Evolutionary conservation across 2,329 filamentous ascomycete genomes (phyloP), one percentile per base, ranked within the genome.

Genomic region (Aspergillus brasiliensis): DNA sequence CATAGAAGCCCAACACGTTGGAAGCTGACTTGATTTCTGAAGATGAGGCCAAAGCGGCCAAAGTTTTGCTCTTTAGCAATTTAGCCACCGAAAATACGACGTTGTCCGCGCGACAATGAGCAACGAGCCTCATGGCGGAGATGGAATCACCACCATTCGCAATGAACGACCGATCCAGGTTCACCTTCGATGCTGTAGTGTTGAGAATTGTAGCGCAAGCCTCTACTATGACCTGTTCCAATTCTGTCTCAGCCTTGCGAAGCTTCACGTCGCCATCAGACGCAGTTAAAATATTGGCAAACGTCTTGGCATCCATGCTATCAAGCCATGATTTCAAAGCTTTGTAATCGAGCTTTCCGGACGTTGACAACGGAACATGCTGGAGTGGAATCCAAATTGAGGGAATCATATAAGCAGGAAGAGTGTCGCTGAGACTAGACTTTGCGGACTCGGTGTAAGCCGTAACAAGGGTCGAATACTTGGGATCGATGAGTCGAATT

Each of bases 1-100:
- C 58, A 38, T 59, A 31, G 46, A 5, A 31, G 17, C 13, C 59
- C 60, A 19, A 49, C 57, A 13, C 38, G 44, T 6, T 56, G 51
- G 13, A 56, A 55, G 37, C 37, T 40, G 13, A 54, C 6, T 13
- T 34, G 38, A 27, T 23, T 28, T n/a, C 47, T 38, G 8, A 46
- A 40, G 17, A 40, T 40, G 37, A 13, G 11, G 37, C 37, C 13
- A 40, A 40, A 40, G 11, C 37, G 13, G 37, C 37, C 13, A 40
- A 17, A 17, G 37, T 40, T 40, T 40, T 40, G 17, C 37, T 40
- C 17, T 40, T 13, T 15, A 40, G 37, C 13, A 40, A 17, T 40
- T 13, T 8, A 15, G 37, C 13, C 13, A 40, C 37, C 17, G 37
- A 40, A 17, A 40, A 15, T 13, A 17, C 13, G 17, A 40, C 17